Evolutionary conservation across 1,284 basidiomycete genomes (phyloP), one percentile per base, ranked within the genome.

Genomic region (Boletus smithii): DNA sequence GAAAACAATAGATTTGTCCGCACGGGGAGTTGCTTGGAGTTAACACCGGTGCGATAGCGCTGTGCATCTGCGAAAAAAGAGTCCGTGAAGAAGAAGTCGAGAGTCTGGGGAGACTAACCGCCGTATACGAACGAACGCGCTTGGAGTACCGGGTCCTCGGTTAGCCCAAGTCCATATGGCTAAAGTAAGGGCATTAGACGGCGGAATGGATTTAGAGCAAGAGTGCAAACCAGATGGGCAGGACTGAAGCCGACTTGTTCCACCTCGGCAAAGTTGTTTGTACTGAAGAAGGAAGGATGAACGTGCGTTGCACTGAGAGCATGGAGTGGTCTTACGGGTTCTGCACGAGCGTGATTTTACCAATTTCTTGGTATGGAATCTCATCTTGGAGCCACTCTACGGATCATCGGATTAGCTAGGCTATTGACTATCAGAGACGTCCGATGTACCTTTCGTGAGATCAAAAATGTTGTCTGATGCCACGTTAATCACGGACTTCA

Each of bases 331-430:
- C 56, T 56, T 63, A 69, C 23, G 70, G 70, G 51, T 73, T 70
- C 37, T 66, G 52, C 51, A 65, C 62, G 18, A 73, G 53, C 14
- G 61, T 63, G 27, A 72, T 56, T 38, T 61, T 59, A 17, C 71
- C 70, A 24, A 73, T 68, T 42, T 66, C 63, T 22, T 67, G 64
- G 55, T 71, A 62, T 1, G 68, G 69, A 51, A 68, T 61, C 42
- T 69, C 58, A n/a, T 53, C 57, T 41, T 42, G 39, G 22, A 64
- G 59, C 66, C 65, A 70, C 42, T 59, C 56, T 58, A 23, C n/a
- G 29, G 16, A 18, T 33, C 2, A 38, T 33, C 23, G 14, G 26
- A 26, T 51, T 17, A 56, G 22, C 24, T 36, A 29, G 20, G 26
- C 7, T 6, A 24, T 40, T 24, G 26, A 17, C 9, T 2, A n/a